Conservation (phyloP, 495 filamentous ascomycete species). For the Saxispiralis lemnorum region DNA sequence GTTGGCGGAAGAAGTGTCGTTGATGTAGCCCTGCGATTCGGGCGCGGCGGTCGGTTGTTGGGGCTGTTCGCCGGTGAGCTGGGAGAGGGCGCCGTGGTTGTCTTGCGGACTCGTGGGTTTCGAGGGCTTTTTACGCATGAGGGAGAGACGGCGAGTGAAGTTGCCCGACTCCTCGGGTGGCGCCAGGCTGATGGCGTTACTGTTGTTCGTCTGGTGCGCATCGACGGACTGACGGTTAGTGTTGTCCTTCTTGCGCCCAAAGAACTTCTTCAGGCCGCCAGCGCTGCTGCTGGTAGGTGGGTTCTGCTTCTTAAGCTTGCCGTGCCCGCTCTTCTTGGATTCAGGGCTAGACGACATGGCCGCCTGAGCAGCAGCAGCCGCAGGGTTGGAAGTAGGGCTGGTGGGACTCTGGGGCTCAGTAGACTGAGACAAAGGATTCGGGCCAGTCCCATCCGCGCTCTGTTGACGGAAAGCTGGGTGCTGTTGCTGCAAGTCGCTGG, state of each 20-base stretch:
- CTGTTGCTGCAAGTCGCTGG: constrained; percentile 9
- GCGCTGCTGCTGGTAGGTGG: constrained; percentile 18
- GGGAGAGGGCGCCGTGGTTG: constrained; percentile 11
- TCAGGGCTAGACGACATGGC: constrained; percentile 27
- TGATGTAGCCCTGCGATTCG: too few species aligned
- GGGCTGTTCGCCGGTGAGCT: constrained; percentile 4
- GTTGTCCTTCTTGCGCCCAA: constrained; percentile 37
- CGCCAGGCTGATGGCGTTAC: constrained; percentile 8
- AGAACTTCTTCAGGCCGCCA: constrained; percentile 39
- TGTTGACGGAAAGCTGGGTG: constrained; percentile 23
- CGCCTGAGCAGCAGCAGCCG: constrained; percentile 20
- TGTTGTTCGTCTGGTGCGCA: background rate
- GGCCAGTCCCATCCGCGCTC: background rate
- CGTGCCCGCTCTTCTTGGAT: constrained; percentile 28
- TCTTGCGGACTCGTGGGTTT: background rate
- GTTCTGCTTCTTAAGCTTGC: constrained; percentile 38
- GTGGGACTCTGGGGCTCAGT: constrained; percentile 1
- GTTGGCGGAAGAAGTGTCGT: constrained; percentile 29
- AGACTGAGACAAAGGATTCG: background rate
- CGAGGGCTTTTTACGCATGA: constrained; percentile 17
- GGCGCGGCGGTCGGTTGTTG: too few species aligned
- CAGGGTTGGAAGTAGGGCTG: constrained; percentile 3
- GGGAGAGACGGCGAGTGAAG: constrained; percentile 14
- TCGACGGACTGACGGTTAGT: constrained; percentile 11
- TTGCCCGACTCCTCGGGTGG: constrained; percentile 6